Evolutionary conservation across 345 rosid species (phyloP).

Genomic region (Carallia pectinifolia): DNA sequence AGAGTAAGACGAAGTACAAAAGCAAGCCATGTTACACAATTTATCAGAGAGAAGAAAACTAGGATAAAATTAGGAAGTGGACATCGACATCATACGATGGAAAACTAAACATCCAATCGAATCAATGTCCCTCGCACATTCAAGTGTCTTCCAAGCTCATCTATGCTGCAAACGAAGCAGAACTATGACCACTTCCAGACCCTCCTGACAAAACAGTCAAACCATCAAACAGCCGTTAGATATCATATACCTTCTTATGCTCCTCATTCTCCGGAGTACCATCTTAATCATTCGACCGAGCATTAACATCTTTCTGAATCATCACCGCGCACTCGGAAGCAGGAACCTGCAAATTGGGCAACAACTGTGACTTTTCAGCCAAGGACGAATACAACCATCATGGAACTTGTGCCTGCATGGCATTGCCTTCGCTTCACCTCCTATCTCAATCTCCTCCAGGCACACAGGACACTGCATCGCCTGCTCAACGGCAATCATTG

Average conservation of each 20-base stretch:
- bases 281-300: background rate
- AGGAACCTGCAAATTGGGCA: constrained; percentile 56
- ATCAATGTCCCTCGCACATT: background rate
- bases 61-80: too few species aligned
- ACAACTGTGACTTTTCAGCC: constrained; percentile 63
- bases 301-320: constrained; percentile 9
- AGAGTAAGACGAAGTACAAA: too few species aligned
- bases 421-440: constrained; percentile 58
- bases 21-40: too few species aligned
- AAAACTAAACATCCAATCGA: background rate
- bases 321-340: constrained; percentile 31
- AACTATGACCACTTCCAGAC: constrained; percentile 19
- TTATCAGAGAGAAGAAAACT: too few species aligned
- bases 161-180: constrained; percentile 13
- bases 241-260: constrained; percentile 28
- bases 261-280: constrained; percentile 3
- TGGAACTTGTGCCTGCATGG: constrained; percentile 66
- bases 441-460: constrained; percentile 56
- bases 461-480: constrained; percentile 45
- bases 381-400: constrained; percentile 44
- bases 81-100: background rate
- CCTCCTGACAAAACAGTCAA: constrained; percentile 24
- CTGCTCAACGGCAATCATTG: constrained; percentile 26
- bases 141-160: constrained; percentile 19
- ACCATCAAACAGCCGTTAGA: constrained; percentile 32